Conservation (phyloP, 495 filamentous ascomycete genomes). For the Diplogelasinospora grovesii region DNA sequence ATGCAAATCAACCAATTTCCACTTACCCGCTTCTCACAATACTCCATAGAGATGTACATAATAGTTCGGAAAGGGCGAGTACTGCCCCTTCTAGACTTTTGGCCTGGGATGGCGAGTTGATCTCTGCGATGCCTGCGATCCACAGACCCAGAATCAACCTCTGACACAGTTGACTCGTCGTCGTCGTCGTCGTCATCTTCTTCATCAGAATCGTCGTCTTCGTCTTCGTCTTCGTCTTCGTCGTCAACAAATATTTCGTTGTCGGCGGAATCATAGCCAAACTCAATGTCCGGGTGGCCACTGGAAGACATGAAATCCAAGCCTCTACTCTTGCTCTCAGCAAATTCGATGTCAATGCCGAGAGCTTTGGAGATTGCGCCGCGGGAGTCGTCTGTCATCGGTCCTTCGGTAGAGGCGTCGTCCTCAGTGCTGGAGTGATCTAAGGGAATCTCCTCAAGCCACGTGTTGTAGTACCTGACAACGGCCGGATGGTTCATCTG, state of each 20-base stretch:
- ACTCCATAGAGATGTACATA: slow-evolving; percentile 73
- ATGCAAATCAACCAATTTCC: slow-evolving; percentile 1
- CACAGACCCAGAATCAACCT: slow-evolving; percentile 10
- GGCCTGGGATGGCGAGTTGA: slow-evolving; percentile 15
- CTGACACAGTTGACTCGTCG: slow-evolving; percentile 6
- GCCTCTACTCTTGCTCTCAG: slow-evolving; percentile 65
- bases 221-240: slow-evolving; percentile 28
- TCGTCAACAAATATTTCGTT: no score
- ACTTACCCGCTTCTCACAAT: slow-evolving; percentile 83
- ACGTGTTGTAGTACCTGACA: slow-evolving; percentile 91
- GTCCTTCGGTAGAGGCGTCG: slow-evolving; percentile 52
- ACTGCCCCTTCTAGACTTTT: slow-evolving; percentile 21
- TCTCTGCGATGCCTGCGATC: slow-evolving; percentile 8
- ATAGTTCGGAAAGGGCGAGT: slow-evolving; percentile 31
- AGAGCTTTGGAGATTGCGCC: slow-evolving; percentile 16
- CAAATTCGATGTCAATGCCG: slow-evolving; percentile 53
- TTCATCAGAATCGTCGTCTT: slow-evolving; percentile 26
- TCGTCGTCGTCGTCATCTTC: slow-evolving; percentile 25
- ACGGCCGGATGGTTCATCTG: slow-evolving; percentile 92
- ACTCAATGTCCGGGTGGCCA: slow-evolving; percentile 73
- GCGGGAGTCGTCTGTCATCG: slow-evolving; percentile 15
- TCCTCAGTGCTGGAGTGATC: slow-evolving; percentile 51
- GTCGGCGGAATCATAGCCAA: slow-evolving; percentile 69
- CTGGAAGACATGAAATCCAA: slow-evolving; percentile 91
- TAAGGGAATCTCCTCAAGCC: slow-evolving; percentile 67